phyloP scores from a whole-genome alignment of 1,284 basidiomycete genomes.

The Schizopora paradoxa region DNA sequence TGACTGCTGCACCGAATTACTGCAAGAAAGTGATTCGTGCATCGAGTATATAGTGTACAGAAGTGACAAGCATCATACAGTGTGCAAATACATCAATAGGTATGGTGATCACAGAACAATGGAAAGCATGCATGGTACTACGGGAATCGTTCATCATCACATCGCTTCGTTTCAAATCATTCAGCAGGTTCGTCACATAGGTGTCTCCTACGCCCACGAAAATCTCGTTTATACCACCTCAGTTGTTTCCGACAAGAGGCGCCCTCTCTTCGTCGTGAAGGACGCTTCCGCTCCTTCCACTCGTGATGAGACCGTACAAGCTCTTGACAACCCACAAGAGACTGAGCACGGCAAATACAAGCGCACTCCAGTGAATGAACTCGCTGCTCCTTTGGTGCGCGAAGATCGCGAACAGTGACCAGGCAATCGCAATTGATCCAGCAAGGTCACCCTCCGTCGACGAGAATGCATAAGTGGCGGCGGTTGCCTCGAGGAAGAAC shows the following conservation, averaged over 20 bases:
- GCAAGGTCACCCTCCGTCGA: conserved; percentile 87
- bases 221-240: conserved; percentile 5
- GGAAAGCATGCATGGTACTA: too few relatives aligned
- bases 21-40: too few relatives aligned
- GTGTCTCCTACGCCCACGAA: not conserved
- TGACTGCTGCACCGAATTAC: too few relatives aligned
- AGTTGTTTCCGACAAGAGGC: conserved; percentile 53
- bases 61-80: too few relatives aligned
- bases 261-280: conserved; percentile 84
- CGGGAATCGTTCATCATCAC: too few relatives aligned
- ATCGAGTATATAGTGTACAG: too few relatives aligned
- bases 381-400: conserved; percentile 55
- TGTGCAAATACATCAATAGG: too few relatives aligned
- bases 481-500: conserved; percentile 91
- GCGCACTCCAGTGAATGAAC: conserved; percentile 87
- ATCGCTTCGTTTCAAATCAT: too few relatives aligned
- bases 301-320: conserved; percentile 44
- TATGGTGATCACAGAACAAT: too few relatives aligned
- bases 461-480: conserved; percentile 87
- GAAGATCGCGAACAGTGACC: conserved; percentile 82
- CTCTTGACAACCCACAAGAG: conserved; percentile 82
- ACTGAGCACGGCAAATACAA: conserved; percentile 83
- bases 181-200: too few relatives aligned
- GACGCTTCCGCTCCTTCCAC: conserved; percentile 39
- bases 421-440: conserved; percentile 79